phyloP scores from a whole-genome alignment of 768 basidiomycete genomes.

The Suillus weaverae region DNA sequence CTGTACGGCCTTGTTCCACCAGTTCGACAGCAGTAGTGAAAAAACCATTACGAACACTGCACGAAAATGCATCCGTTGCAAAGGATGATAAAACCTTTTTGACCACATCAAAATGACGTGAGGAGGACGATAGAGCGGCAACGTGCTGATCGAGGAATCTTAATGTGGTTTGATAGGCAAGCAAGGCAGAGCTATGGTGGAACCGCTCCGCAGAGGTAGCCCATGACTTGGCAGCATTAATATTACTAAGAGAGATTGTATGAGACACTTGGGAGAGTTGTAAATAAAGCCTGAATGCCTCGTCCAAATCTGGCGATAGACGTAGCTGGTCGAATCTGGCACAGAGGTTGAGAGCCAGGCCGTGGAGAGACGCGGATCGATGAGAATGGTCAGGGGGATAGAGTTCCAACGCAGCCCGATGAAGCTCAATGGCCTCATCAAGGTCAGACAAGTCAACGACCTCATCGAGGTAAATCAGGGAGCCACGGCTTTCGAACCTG shows the following conservation, averaged over 20 bases:
- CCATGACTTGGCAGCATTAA: conserved; percentile 13
- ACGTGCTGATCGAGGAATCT: conserved; percentile 23
- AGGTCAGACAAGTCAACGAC: too few relatives aligned
- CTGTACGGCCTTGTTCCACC: neutral
- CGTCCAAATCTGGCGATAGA: conserved; percentile 13
- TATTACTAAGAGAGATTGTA: conserved; percentile 8
- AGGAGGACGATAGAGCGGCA: neutral
- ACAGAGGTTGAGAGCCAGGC: too few relatives aligned
- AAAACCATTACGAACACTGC: neutral
- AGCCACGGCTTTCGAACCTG: conserved; percentile 8
- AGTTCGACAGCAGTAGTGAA: neutral
- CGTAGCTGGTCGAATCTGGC: neutral
- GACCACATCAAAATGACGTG: neutral
- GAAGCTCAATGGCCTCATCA: too few relatives aligned
- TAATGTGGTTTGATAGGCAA: conserved; percentile 28
- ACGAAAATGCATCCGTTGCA: neutral
- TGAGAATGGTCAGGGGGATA: too few relatives aligned
- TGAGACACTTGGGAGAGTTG: conserved; percentile 1
- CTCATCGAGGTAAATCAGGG: too few relatives aligned
- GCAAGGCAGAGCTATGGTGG: conserved; percentile 27
- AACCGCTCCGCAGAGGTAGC: conserved; percentile 14
- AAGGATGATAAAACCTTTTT: neutral
- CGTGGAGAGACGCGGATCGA: too few relatives aligned
- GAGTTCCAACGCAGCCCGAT: too few relatives aligned
- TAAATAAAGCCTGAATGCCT: neutral